These are phyloP conservation scores for Xenoacremonium recifei DNA, from an alignment of 2,329 filamentous ascomycete species.

Conservation along the genomic window DNA sequence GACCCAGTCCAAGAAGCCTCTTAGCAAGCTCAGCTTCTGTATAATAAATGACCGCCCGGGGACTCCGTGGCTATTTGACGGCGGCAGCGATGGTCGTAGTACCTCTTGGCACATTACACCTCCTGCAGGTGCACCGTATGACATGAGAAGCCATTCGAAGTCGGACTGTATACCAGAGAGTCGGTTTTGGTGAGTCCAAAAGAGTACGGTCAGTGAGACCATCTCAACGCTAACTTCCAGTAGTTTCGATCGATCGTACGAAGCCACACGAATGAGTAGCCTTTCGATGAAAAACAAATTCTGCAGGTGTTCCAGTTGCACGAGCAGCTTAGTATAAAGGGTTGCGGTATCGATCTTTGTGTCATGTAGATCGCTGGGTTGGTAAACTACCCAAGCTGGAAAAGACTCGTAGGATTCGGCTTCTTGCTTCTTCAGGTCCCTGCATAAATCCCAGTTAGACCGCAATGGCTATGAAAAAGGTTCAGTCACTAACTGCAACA, in stretches of 20 bases:
- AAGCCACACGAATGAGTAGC: slow-evolving; percentile 45
- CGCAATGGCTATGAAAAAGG: too few species aligned
- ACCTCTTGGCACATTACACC: slow-evolving; percentile 50
- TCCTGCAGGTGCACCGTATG: slow-evolving; percentile 45
- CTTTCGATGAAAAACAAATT: slow-evolving; percentile 58
- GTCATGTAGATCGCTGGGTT: neutral
- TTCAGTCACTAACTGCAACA: too few species aligned
- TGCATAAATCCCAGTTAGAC: neutral
- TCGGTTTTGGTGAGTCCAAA: slow-evolving; percentile 47
- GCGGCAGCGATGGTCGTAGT: slow-evolving; percentile 34
- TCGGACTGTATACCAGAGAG: slow-evolving; percentile 37
- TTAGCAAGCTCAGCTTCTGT: slow-evolving; percentile 48
- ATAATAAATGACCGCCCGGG: slow-evolving; percentile 46
- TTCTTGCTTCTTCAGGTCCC: neutral
- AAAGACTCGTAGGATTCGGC: neutral
- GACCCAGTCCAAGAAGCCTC: slow-evolving; percentile 50
- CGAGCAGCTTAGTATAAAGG: slow-evolving; percentile 43
- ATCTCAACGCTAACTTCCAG: slow-evolving; percentile 45
- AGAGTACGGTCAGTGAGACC: slow-evolving; percentile 41
- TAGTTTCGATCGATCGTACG: slow-evolving; percentile 35
- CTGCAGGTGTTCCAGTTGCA: slow-evolving; percentile 49
- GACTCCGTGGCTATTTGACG: slow-evolving; percentile 21
- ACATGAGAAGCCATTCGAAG: slow-evolving; percentile 49
- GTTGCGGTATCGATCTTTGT: slow-evolving; percentile 9
- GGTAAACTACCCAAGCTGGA: neutral